Evolutionary conservation across 2,329 filamentous ascomycete species (phyloP).

Genomic region (Botrytis fabae): DNA sequence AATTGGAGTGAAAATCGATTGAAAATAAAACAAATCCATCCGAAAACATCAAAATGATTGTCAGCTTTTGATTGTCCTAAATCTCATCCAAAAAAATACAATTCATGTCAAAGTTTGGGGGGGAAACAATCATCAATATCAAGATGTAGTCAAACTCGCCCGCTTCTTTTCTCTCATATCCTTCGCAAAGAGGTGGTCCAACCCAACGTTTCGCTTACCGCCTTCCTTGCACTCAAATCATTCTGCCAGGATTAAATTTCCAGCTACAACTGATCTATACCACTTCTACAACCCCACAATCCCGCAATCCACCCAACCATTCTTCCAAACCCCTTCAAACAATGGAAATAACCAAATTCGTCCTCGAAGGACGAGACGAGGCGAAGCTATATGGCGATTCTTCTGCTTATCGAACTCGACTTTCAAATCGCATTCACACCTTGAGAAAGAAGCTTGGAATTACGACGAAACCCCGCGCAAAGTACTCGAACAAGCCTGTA

Average conservation of each 20-base stretch:
- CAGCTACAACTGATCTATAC: background rate
- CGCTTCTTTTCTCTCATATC: too few species aligned
- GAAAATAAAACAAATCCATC: too few species aligned
- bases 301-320: background rate
- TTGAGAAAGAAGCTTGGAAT: conserved; percentile 82
- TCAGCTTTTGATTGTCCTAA: too few species aligned
- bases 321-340: background rate
- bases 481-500: conserved; percentile 73
- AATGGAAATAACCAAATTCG: conserved; percentile 67
- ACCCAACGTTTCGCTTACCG: background rate
- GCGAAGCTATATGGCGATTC: conserved; percentile 89
- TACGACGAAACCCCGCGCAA: conserved; percentile 80
- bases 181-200: background rate
- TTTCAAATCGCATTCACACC: conserved; percentile 78
- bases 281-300: conserved; percentile 21
- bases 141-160: too few species aligned
- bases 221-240: background rate
- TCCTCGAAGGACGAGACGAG: conserved; percentile 76
- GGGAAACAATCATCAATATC: too few species aligned
- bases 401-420: conserved; percentile 75
- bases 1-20: too few species aligned
- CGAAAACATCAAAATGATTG: too few species aligned
- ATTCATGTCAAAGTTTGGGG: too few species aligned
- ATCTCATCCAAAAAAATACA: too few species aligned
- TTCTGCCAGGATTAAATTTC: conserved; percentile 2